phyloP scores from a whole-genome alignment of 2,329 filamentous ascomycete species.

The Fusarium albidum region DNA sequence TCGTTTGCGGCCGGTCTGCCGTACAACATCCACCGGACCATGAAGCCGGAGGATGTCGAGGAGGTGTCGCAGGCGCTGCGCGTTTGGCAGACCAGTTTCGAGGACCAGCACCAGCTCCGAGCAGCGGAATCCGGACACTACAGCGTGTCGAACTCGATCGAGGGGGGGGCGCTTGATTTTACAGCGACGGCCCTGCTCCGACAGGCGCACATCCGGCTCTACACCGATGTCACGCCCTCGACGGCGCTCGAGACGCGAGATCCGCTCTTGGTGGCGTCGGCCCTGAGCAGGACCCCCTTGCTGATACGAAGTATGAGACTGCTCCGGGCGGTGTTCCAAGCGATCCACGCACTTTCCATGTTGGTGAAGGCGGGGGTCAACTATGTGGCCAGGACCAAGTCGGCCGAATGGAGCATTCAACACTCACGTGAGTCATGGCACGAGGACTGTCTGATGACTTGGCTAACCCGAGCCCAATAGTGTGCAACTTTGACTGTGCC shows the following conservation, averaged over 20 bases:
- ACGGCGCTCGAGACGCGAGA: slow-evolving; percentile 72
- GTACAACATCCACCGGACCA: slow-evolving; percentile 58
- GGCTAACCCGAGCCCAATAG: slow-evolving; percentile 40
- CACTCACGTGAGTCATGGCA: slow-evolving; percentile 60
- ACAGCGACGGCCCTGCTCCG: slow-evolving; percentile 70
- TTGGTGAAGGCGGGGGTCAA: slow-evolving; percentile 70
- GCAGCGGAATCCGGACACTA: slow-evolving; percentile 58
- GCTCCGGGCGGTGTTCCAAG: slow-evolving; percentile 71
- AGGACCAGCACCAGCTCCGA: slow-evolving; percentile 61
- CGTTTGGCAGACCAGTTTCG: slow-evolving; percentile 67
- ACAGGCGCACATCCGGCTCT: slow-evolving; percentile 70
- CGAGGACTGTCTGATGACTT: background rate
- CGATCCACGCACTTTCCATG: slow-evolving; percentile 73
- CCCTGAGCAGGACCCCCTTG: slow-evolving; percentile 65
- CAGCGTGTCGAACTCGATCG: slow-evolving; percentile 57
- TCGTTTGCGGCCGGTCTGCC: slow-evolving; percentile 59
- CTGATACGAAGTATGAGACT: slow-evolving; percentile 67
- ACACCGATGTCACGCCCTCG: slow-evolving; percentile 70
- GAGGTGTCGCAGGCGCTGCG: slow-evolving; percentile 63
- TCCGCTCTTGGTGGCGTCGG: slow-evolving; percentile 66
- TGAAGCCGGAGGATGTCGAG: slow-evolving; percentile 64
- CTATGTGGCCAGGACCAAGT: slow-evolving; percentile 68
- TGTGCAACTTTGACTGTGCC: slow-evolving; percentile 70
- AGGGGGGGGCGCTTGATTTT: slow-evolving; percentile 70
- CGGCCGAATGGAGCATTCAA: slow-evolving; percentile 69